Base-by-base conservation (phyloP, 2,329 filamentous ascomycete genomes). In the Botrytis fabae region DNA sequence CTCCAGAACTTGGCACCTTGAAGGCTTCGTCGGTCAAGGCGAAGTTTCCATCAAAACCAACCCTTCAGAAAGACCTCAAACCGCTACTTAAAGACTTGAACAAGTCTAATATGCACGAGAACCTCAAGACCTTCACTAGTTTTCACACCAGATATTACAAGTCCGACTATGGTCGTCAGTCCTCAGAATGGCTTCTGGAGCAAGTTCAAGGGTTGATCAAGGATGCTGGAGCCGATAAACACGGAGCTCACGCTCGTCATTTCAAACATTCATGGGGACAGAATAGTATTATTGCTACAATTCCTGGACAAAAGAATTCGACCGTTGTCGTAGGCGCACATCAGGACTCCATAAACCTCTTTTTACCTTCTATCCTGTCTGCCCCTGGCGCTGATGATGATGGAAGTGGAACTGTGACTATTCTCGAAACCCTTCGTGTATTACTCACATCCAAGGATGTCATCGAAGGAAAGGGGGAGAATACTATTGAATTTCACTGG, bases 401-500 rank as follows among this genome's bases (percentile, higher is more conserved):
- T 80, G 95, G 95, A 75, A 94, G 92, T 77, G 94, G 94, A 73
- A 96, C 94, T 2, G 94, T 98, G 32, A 98, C 95, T 16, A 98
- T 97, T 77, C 89, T 98, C 70, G 95, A 99, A 83, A 93, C 94
- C 4, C 88, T 99, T 80, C 90, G 94, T 51, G 91, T 93, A 61
- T 86, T 98, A 12, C 87, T 98, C 72, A 87, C 88, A 77, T 91
- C 91, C n/a, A 83, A 91, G 75, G 88, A 90, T 69, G 87, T 97
- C 74, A 83, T 91, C 54, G 84, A 87, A 69, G 94, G 94, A 75
- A 89, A 93, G 76, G 91, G 90, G 6, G 83, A 89, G 74, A 98
- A 98, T 84, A 97, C 94, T 0, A 86, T 99, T 77, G 95, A 98
- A 84, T 98, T 98, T 82, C 95, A 98, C 83, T 97, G 94, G 94